Conservation (phyloP, 805 yeast genomes). For the Kuraishia ogatae region DNA sequence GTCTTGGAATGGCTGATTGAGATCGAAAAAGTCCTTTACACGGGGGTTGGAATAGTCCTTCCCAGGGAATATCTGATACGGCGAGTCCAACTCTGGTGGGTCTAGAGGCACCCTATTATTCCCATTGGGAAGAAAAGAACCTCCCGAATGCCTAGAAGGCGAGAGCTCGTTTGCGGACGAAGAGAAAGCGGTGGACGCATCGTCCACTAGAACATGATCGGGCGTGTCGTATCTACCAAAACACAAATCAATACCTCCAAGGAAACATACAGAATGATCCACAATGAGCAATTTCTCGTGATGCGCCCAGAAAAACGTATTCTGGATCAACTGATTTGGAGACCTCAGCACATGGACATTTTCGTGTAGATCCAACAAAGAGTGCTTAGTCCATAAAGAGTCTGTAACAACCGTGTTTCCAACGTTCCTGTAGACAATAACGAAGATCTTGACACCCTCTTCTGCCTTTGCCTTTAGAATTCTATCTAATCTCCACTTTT, state of each 20-base stretch:
- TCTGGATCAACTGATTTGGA: slow-evolving; percentile 90
- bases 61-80: slow-evolving; percentile 81
- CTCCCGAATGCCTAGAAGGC: slow-evolving; percentile 8
- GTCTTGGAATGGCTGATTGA: slow-evolving; percentile 82
- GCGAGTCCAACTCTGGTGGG: background rate
- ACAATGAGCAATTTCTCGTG: slow-evolving; percentile 87
- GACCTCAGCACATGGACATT: slow-evolving; percentile 88
- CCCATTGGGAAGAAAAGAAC: background rate
- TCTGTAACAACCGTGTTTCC: slow-evolving; percentile 91
- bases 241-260: slow-evolving; percentile 95
- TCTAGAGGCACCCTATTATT: slow-evolving; percentile 15
- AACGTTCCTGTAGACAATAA: slow-evolving; percentile 88
- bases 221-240: slow-evolving; percentile 96
- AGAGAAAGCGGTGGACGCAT: slow-evolving; percentile 27
- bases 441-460: slow-evolving; percentile 89
- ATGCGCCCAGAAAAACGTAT: slow-evolving; percentile 97
- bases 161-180: slow-evolving; percentile 20
- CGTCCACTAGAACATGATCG: slow-evolving; percentile 86
- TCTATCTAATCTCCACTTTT: slow-evolving; percentile 87
- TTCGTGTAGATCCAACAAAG: slow-evolving; percentile 74
- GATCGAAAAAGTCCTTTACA: slow-evolving; percentile 72
- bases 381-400: slow-evolving; percentile 90
- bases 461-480: slow-evolving; percentile 82
- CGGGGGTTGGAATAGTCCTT: slow-evolving; percentile 97
- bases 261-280: slow-evolving; percentile 81